phyloP scores from a whole-genome alignment of 495 filamentous ascomycete genomes.

The Annulohypoxylon nitens region DNA sequence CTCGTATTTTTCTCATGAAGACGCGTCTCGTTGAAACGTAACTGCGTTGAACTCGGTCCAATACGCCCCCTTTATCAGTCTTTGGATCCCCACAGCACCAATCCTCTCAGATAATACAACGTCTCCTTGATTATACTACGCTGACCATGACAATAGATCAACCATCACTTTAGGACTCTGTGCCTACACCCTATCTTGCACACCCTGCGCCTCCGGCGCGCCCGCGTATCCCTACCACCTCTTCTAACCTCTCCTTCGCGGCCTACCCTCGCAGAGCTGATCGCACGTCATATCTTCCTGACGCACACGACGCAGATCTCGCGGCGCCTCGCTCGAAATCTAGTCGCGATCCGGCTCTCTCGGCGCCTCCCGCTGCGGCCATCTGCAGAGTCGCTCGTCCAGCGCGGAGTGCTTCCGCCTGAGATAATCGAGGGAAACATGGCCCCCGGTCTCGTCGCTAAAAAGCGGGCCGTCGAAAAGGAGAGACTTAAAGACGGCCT shows the following conservation, averaged over 20 bases:
- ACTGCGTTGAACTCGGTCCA: slow-evolving; percentile 37
- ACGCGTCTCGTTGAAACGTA: slow-evolving; percentile 19
- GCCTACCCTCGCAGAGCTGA: slow-evolving; percentile 66
- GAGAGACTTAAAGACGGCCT: slow-evolving; percentile 68
- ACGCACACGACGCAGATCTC: slow-evolving; percentile 67
- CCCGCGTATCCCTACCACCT: slow-evolving; percentile 61
- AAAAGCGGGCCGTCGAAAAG: slow-evolving; percentile 64
- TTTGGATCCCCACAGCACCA: slow-evolving; percentile 19
- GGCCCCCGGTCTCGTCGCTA: slow-evolving; percentile 58
- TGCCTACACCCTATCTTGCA: slow-evolving; percentile 69
- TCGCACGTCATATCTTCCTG: slow-evolving; percentile 69
- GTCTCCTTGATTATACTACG: slow-evolving; percentile 31
- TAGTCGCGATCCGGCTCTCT: slow-evolving; percentile 64
- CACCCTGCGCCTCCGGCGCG: slow-evolving; percentile 64
- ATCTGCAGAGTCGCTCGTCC: slow-evolving; percentile 58
- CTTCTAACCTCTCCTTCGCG: slow-evolving; percentile 64
- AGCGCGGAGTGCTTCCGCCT: slow-evolving; percentile 59
- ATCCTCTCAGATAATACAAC: slow-evolving; percentile 20
- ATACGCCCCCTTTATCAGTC: slow-evolving; percentile 19
- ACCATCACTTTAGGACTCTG: slow-evolving; percentile 67
- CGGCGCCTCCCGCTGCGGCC: slow-evolving; percentile 60
- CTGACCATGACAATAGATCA: slow-evolving; percentile 58
- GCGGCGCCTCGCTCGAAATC: slow-evolving; percentile 63
- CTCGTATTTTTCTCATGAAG: slow-evolving; percentile 30
- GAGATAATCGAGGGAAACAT: slow-evolving; percentile 58